A percentile compares a stretch with the other conserved stretches of the same genome.
These are phyloP conservation scores for Pycnococcus provasolii DNA, from an alignment of 139 green algal species.

Conservation along the genomic window DNA sequence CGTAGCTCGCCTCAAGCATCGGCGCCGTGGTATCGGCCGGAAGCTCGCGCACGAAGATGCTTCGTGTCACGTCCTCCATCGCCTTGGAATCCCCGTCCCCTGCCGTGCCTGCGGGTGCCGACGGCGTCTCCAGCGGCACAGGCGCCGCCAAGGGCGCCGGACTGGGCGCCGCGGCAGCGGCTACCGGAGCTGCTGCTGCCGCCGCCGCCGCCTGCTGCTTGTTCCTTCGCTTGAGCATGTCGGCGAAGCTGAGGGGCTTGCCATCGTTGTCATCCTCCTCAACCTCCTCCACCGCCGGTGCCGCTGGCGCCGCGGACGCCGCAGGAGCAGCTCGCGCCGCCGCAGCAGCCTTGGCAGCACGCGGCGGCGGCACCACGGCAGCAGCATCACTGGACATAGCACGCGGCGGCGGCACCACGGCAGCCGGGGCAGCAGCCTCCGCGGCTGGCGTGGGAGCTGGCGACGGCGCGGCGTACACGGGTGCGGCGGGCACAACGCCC, in stretches of 20 bases:
- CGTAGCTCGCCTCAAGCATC: constrained; percentile 5
- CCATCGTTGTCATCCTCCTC: neutral
- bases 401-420: too few species aligned
- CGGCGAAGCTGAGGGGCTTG: neutral
- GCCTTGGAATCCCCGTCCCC: too few species aligned
- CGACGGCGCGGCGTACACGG: constrained; percentile 8
- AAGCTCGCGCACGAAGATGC: constrained; percentile 10
- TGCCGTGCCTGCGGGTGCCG: too few species aligned
- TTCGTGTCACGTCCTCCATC: neutral
- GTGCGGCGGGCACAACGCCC: constrained; percentile 6
- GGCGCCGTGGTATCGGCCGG: constrained; percentile 6
- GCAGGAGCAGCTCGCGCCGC: neutral
- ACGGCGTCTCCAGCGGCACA: too few species aligned
- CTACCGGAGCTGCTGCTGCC: neutral
- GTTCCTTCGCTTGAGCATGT: neutral
- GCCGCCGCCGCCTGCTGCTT: neutral
- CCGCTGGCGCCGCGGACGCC: constrained; percentile 1
- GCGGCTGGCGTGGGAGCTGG: too few species aligned
- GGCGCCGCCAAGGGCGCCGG: neutral
- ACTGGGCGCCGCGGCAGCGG: neutral
- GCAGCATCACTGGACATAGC: too few species aligned
- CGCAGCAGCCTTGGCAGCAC: neutral
- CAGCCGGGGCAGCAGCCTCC: too few species aligned
- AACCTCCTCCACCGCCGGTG: neutral
- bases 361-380: neutral